A percentile compares a stretch with the other conserved stretches of the same genome.
Evolutionary conservation across 768 basidiomycete species (phyloP).

Genomic region (Royoungia palumana): DNA sequence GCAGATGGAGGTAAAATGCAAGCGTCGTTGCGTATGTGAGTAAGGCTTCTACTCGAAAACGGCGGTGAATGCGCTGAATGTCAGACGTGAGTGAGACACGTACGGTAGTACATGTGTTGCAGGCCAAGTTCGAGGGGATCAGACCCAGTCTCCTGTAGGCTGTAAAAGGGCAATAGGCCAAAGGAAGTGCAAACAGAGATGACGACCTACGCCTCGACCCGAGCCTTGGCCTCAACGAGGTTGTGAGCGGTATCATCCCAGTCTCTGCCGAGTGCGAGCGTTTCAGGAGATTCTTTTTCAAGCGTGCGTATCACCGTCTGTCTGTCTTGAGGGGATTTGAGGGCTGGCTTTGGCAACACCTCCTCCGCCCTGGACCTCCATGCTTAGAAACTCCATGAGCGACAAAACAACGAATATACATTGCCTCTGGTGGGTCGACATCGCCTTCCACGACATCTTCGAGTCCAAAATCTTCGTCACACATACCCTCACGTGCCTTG

Average conservation of each 20-base stretch:
- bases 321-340: slow-evolving; percentile 51
- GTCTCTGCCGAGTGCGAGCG: slow-evolving; percentile 76
- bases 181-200: not conserved
- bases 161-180: slow-evolving; percentile 26
- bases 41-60: slow-evolving; percentile 62
- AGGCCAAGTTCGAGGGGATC: slow-evolving; percentile 64
- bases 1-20: slow-evolving; percentile 90
- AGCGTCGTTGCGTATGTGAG: slow-evolving; percentile 88
- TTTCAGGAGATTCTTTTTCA: slow-evolving; percentile 73
- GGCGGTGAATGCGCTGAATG: not conserved
- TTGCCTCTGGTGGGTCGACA: slow-evolving; percentile 24
- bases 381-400: slow-evolving; percentile 4
- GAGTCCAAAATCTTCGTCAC: slow-evolving; percentile 82
- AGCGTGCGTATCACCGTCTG: slow-evolving; percentile 59
- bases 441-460: slow-evolving; percentile 50
- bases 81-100: slow-evolving; percentile 31
- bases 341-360: not conserved
- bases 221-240: slow-evolving; percentile 50
- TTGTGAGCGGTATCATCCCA: slow-evolving; percentile 69
- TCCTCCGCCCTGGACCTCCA: slow-evolving; percentile 14
- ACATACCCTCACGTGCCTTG: slow-evolving; percentile 68
- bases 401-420: slow-evolving; percentile 20
- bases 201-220: slow-evolving; percentile 51
- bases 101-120: slow-evolving; percentile 86
- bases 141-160: slow-evolving; percentile 45